phyloP scores from a whole-genome alignment of 1,139 yeast genomes.

The Nematodospora anomalae region DNA sequence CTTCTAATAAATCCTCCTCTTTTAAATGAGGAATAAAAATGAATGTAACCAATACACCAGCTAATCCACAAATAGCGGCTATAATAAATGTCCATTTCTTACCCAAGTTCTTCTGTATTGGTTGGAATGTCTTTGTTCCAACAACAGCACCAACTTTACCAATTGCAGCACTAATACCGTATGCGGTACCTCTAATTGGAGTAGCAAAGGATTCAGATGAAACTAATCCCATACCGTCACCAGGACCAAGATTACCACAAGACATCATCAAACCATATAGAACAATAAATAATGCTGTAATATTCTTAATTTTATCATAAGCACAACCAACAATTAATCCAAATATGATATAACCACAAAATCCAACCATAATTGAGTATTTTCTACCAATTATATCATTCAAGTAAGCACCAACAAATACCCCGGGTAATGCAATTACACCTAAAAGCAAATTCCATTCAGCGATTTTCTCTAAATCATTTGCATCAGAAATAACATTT shows the following conservation, averaged over 20 bases:
- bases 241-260: slow-evolving; percentile 73
- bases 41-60: slow-evolving; percentile 61
- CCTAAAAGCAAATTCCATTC: slow-evolving; percentile 52
- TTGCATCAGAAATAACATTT: slow-evolving; percentile 25
- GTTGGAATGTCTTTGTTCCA: slow-evolving; percentile 46
- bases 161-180: slow-evolving; percentile 49
- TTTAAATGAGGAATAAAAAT: slow-evolving; percentile 65
- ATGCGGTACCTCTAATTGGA: slow-evolving; percentile 69
- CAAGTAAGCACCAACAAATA: slow-evolving; percentile 43
- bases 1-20: slow-evolving; percentile 66
- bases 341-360: slow-evolving; percentile 46
- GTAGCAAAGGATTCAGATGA: slow-evolving; percentile 74
- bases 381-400: slow-evolving; percentile 47
- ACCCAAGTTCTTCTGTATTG: slow-evolving; percentile 37
- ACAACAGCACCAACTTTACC: slow-evolving; percentile 54
- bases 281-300: slow-evolving; percentile 45
- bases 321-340: slow-evolving; percentile 51
- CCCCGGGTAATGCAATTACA: slow-evolving; percentile 48
- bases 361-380: slow-evolving; percentile 47
- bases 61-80: slow-evolving; percentile 69
- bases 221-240: slow-evolving; percentile 68
- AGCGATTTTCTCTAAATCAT: slow-evolving; percentile 39
- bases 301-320: slow-evolving; percentile 39
- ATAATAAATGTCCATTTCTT: slow-evolving; percentile 49
- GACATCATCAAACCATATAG: slow-evolving; percentile 49